Evolutionary conservation across 495 filamentous ascomycete species (phyloP), one percentile per base, ranked within the genome.

Genomic region (Halenospora varia): DNA sequence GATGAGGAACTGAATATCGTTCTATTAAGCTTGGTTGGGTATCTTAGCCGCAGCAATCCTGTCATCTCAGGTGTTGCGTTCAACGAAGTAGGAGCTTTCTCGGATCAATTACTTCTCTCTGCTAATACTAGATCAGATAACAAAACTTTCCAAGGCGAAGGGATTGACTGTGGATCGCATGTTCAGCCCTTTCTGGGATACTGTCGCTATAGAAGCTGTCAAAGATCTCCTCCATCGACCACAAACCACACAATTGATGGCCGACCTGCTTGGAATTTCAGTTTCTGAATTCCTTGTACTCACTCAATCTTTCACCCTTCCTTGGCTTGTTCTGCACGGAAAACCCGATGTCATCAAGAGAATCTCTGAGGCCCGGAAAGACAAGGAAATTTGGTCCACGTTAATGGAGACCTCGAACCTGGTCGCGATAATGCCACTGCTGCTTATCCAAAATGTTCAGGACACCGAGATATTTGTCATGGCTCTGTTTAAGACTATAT

Each of bases 1-100:
- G 89, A 91, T 60, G 85, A 92, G 42, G 88, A 95, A 67, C 81
- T 94, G 45, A 92, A 93, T 62, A 80, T 97, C 49, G 88, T 90
- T 35, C 77, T 98, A 26, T 73, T 95, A 46, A 85, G 85, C 53
- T 77, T 98, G 3, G 74, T 96, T 22, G 87, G 95, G 35, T 97
- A 92, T 66, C 76, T 97, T 1, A 93, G 92, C 10, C 84, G 96
- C 66, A 74, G 85, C 23, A 95, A 94, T 68, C 79, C 84, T 17
- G 81, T 96, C 3, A 75, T 96, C 3, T 89, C 84, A 60, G 88
- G 84, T 2, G 75, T 88, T 40, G 88, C 92, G 10, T 92, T 88
- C 68, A 88, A 87, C 61, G 90, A 95, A 75, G 87, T 63, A 19
- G 23, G 88, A 74, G 63, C 74, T 66, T 13, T 25, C 17, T 47